These are phyloP conservation scores for Epichloe scottii DNA, from an alignment of 2,329 filamentous ascomycete species.

Conservation along the genomic window DNA sequence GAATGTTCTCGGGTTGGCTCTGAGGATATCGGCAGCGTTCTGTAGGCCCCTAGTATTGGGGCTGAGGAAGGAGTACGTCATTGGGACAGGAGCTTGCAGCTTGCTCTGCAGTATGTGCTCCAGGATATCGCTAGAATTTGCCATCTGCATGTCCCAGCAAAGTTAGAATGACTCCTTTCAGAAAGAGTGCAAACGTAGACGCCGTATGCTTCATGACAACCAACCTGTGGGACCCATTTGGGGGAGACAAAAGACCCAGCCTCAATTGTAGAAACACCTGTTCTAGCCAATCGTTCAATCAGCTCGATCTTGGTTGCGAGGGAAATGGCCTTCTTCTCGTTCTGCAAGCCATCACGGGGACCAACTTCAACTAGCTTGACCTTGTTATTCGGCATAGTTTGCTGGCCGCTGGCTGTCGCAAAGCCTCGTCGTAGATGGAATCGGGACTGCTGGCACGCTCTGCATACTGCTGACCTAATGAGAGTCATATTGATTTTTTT, in stretches of 20 bases:
- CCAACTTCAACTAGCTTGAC: conserved; percentile 70
- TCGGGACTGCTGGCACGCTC: conserved; percentile 24
- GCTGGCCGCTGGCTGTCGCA: conserved; percentile 25
- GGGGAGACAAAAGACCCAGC: conserved; percentile 73
- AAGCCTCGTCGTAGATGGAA: conserved; percentile 21
- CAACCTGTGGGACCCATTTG: conserved; percentile 73
- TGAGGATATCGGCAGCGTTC: conserved; percentile 44
- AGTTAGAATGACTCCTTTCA: not conserved
- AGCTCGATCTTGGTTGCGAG: conserved; percentile 65
- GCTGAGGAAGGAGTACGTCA: conserved; percentile 70
- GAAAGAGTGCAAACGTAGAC: not conserved
- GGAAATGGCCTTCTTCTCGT: conserved; percentile 61
- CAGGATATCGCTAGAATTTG: conserved; percentile 63
- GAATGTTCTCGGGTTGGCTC: conserved; percentile 35
- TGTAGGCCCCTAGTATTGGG: conserved; percentile 64
- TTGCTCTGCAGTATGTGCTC: conserved; percentile 50
- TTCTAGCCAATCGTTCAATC: conserved; percentile 54
- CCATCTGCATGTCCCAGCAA: conserved; percentile 45
- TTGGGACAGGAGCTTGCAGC: conserved; percentile 37
- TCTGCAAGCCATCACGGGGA: conserved; percentile 76
- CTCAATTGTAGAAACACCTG: conserved; percentile 63
- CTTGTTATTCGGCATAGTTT: conserved; percentile 24
- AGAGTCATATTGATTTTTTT: conserved; percentile 18
- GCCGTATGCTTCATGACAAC: conserved; percentile 1
- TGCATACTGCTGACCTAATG: conserved; percentile 25